phyloP scores from a whole-genome alignment of 352 stramenopile genomes.

The Phytopythium litorale region DNA sequence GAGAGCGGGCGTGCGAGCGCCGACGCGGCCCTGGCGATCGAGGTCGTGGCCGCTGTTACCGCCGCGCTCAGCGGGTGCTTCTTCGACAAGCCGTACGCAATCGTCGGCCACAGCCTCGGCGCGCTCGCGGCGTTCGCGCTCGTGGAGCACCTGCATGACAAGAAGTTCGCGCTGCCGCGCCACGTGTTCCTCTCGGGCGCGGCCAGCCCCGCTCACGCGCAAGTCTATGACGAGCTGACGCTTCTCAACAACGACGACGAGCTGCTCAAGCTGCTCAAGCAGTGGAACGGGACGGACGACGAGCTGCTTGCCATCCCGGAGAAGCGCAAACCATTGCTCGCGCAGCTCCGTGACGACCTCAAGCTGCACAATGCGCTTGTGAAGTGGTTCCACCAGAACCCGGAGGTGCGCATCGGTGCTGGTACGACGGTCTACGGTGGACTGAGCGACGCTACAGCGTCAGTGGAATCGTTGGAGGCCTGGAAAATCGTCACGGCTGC shows the following conservation, averaged over 20 bases:
- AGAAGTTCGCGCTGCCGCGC: conserved; percentile 42
- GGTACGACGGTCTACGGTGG: conserved; percentile 56
- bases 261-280: conserved; percentile 38
- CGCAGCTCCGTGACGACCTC: conserved; percentile 36
- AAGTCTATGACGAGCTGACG: conserved; percentile 24
- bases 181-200: conserved; percentile 63
- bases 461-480: conserved; percentile 24
- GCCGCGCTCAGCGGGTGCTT: conserved; percentile 41
- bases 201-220: conserved; percentile 25
- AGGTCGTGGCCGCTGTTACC: conserved; percentile 34
- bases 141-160: conserved; percentile 34
- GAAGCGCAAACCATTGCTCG: conserved; percentile 30
- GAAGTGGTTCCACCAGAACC: conserved; percentile 28
- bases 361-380: conserved; percentile 50
- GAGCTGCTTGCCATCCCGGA: conserved; percentile 47
- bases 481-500: conserved; percentile 28
- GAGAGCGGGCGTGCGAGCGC: conserved; percentile 7
- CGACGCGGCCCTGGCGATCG: conserved; percentile 11
- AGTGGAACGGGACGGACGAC: conserved; percentile 60
- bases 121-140: conserved; percentile 53
- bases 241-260: conserved; percentile 27
- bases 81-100: conserved; percentile 72
- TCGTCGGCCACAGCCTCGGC: conserved; percentile 69
- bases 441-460: conserved; percentile 31
- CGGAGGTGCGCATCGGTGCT: conserved; percentile 19